Base-by-base conservation (phyloP, 176 grass and related monocot genomes). In the Neostapfia colusana region DNA sequence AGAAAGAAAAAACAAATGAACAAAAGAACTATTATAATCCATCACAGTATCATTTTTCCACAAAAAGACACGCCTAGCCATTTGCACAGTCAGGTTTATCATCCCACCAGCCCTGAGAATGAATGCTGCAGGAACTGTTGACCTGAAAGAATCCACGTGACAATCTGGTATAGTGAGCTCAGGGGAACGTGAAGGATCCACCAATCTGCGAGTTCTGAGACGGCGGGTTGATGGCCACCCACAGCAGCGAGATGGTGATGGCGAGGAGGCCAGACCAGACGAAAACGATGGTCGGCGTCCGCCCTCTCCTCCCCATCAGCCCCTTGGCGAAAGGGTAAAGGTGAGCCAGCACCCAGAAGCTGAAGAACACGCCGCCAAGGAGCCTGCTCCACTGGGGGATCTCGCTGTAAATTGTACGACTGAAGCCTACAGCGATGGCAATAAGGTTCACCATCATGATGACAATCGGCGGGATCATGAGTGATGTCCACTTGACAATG, bases 401-500 rank as follows among this genome's bases (percentile, higher is more conserved):
- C 43, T 75, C 36, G 24, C 96, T 99, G 71, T 99, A 99, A 78
- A 99, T 87, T 3, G 95, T 99, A 18, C 95, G 83, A 87, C 91
- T 92, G 80, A 99, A 85, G 2, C 74, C 95, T 0, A 95, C 91
- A 0, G 95, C 95, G 0, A 99, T 95, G 8, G 63, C 95, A 9
- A 99, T 90, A 46, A 95, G 70, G 72, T 99, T 99, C 18, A 99
- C 89, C 95, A 99, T 99, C 91, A 99, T 99, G 91, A 99, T 99
- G 48, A 91, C 90, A 8, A 99, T 86, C 0, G 95, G 95, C 6
- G 87, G 92, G 69, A 99, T 88, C 96, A 99, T 99, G 42, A 99
- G 79, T 2, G 92, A 92, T 1, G 96, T 87, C 96, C 96, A 99
- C 76, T 95, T 99, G 36, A 99, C 89, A 1, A 95, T 57, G 83